Evolutionary conservation across 1,284 basidiomycete genomes (phyloP).

Genomic region (Ganoderma leucocontextum): DNA sequence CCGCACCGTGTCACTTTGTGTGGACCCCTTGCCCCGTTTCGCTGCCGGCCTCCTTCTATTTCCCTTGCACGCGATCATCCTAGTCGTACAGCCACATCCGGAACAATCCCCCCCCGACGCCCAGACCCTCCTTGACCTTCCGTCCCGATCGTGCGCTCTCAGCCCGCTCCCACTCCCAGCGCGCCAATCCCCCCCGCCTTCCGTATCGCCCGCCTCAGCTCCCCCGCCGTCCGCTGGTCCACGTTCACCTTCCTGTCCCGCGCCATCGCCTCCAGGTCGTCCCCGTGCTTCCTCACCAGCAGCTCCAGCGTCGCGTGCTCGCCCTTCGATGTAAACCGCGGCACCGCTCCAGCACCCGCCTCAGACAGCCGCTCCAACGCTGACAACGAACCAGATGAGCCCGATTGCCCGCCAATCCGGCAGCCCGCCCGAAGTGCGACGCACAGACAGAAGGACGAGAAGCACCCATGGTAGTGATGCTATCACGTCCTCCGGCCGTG

Average conservation of each 20-base stretch:
- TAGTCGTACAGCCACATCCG: constrained; percentile 32
- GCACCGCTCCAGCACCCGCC: constrained; percentile 49
- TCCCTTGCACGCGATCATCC: constrained; percentile 29
- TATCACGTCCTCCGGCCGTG: constrained; percentile 23
- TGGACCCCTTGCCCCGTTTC: constrained; percentile 18
- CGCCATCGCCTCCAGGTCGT: constrained; percentile 82
- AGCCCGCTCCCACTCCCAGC: constrained; percentile 25
- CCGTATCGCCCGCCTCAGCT: constrained; percentile 71
- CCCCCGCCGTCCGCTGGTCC: constrained; percentile 88
- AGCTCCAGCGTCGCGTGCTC: constrained; percentile 76
- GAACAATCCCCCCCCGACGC: constrained; percentile 26
- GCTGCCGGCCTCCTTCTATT: constrained; percentile 30
- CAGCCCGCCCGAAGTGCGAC: constrained; percentile 13
- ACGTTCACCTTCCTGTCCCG: constrained; percentile 83
- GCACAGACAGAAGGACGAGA: constrained; percentile 26
- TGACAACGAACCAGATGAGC: constrained; percentile 36
- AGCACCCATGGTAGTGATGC: constrained; percentile 26
- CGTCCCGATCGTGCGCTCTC: constrained; percentile 28
- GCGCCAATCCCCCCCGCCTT: constrained; percentile 55
- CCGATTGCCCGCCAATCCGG: constrained; percentile 29
- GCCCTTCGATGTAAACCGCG: constrained; percentile 74
- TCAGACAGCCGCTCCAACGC: constrained; percentile 57
- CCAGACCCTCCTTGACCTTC: constrained; percentile 22
- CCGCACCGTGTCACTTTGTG: constrained; percentile 20
- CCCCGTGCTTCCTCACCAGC: constrained; percentile 77